Base-by-base conservation (phyloP, 257 asterid genomes). In the Solanum neorickii region DNA sequence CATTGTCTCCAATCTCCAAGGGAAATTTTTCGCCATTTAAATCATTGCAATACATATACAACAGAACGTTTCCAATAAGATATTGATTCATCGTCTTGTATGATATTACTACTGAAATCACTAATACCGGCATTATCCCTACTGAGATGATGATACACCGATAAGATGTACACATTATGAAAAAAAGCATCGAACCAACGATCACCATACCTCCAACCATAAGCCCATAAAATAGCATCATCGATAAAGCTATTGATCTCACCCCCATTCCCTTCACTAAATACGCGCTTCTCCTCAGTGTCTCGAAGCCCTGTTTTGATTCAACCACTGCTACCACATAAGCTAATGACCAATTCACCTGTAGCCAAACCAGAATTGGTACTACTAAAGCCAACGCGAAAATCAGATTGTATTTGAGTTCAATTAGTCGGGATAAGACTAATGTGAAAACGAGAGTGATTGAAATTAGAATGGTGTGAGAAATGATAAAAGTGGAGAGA, bases 161-260 rank as follows among this genome's bases (percentile, higher is more conserved):
- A 23, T 78, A 88, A 3, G 87, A 52, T 6, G 62, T 52, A 52
- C 62, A 52, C 23, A 52, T 52, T 52, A 52, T 93, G 91, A 91
- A 94, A 75, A 85, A 91, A 75, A 21, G 44, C 56, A 39, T 21
- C 1, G 33, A 75, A 3, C 83, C 90, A 90, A 90, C 91, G 86
- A 94, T 83, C 87, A 93, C 88, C 91, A 87, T 35, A 94, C 93
- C 10, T 91, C 92, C 89, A 84, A 91, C 44, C 84, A 89, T 11
- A 89, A 90, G 52, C 94, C 95, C 20, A 87, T 93, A 21, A 87
- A 73, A 4, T 11, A 82, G 42, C 42, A 25, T 16, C 39, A 80
- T 13, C n/a, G 6, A 65, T 6, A 87, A 11, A 9, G 27, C 83
- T 5, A 83, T 21, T 33, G 33, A 35, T 72, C 85, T 87, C 52